Evolutionary conservation across 2,329 filamentous ascomycete genomes (phyloP).

Genomic region (Cryphonectria carpinicola): DNA sequence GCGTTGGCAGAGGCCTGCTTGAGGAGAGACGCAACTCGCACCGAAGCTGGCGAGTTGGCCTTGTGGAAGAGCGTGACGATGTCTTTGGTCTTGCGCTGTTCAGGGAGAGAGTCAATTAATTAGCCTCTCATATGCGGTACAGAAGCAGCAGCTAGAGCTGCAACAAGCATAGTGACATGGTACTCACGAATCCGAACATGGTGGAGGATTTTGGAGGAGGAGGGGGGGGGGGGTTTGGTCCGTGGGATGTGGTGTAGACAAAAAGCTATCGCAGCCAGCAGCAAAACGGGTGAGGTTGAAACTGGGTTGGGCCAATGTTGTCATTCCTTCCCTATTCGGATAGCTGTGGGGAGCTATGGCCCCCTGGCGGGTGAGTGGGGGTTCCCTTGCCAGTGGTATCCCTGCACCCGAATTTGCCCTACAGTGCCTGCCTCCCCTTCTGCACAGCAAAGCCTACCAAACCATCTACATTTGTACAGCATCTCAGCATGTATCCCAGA

Average conservation of each 20-base stretch:
- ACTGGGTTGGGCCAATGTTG: conserved; percentile 14
- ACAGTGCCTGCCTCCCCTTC: too few species aligned
- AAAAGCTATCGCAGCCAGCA: background rate
- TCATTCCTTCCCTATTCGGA: conserved; percentile 26
- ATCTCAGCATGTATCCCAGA: background rate
- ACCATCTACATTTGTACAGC: too few species aligned
- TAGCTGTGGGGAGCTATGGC: conserved; percentile 24
- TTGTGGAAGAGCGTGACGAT: conserved; percentile 97
- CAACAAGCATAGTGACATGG: background rate
- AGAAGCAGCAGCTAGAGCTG: conserved; percentile 8
- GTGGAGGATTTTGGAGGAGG: conserved; percentile 31
- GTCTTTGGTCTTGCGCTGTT: conserved; percentile 78
- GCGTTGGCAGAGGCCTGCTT: conserved; percentile 79
- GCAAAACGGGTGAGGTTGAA: conserved; percentile 25
- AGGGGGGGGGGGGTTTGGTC: background rate
- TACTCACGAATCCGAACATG: conserved; percentile 54
- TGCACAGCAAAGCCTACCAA: background rate
- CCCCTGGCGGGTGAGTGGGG: background rate
- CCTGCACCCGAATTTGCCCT: background rate
- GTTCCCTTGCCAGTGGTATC: background rate
- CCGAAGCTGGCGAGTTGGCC: conserved; percentile 72
- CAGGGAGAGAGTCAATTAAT: conserved; percentile 16
- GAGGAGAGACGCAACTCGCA: conserved; percentile 73
- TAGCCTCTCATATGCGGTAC: background rate
- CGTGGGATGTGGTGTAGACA: conserved; percentile 10